Conservation (phyloP, 2,329 filamentous ascomycete genomes). For the Curvularia sp. region DNA sequence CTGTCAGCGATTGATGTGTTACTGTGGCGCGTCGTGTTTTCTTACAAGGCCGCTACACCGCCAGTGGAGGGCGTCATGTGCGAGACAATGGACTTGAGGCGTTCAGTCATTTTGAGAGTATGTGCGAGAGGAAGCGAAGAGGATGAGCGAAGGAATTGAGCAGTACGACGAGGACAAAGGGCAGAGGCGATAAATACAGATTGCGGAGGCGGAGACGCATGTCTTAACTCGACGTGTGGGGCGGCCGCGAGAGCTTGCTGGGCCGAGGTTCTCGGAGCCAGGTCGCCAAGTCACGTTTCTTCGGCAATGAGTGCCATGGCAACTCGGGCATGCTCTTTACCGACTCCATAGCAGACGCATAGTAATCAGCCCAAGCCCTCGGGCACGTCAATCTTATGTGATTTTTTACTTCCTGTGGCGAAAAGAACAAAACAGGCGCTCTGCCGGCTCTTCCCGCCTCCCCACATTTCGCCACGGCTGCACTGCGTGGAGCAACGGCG, state of each 20-base stretch:
- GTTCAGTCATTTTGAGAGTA: conserved; percentile 63
- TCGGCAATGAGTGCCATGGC: conserved; percentile 16
- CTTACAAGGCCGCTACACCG: conserved; percentile 79
- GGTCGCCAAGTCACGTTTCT: conserved; percentile 16
- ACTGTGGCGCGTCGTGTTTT: not conserved
- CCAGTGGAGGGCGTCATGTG: conserved; percentile 79
- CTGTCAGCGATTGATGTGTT: conserved; percentile 16
- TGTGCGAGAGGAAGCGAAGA: not conserved
- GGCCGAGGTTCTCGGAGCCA: conserved; percentile 21
- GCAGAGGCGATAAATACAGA: conserved; percentile 8
- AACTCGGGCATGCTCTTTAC: not conserved
- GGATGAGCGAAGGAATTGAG: not conserved
- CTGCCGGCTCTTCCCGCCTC: conserved; percentile 1
- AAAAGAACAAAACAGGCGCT: not conserved
- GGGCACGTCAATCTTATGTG: not conserved
- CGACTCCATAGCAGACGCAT: not conserved
- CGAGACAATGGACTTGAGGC: conserved; percentile 85
- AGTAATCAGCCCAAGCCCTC: not conserved
- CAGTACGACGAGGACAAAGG: not conserved
- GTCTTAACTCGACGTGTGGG: conserved; percentile 28
- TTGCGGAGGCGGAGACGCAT: conserved; percentile 24
- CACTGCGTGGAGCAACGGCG: not conserved
- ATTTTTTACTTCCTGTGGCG: not conserved
- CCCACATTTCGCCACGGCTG: conserved; percentile 11
- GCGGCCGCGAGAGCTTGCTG: conserved; percentile 14